Percentiles rank a stretch among this genome's conserved stretches.
These are phyloP conservation scores for Poa pratensis DNA, from an alignment of 176 grass and related monocot species.

Conservation along the genomic window DNA sequence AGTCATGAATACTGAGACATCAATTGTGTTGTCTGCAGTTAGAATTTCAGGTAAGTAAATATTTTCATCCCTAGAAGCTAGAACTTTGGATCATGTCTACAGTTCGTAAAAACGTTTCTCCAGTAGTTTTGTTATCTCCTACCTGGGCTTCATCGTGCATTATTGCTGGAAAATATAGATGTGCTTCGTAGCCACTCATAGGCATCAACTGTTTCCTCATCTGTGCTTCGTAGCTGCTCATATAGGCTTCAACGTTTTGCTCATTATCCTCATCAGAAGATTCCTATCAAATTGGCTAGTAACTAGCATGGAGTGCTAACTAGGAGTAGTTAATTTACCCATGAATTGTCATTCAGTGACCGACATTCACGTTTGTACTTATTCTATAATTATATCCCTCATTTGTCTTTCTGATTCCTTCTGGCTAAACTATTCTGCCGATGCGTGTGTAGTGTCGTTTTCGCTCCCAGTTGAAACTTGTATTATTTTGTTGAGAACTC, in stretches of 20 bases:
- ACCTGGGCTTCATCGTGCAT: slow-evolving; percentile 7
- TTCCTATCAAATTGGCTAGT: slow-evolving; percentile 23
- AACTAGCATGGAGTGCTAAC: not conserved
- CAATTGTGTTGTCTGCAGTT: slow-evolving; percentile 20
- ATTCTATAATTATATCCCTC: not conserved
- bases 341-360: slow-evolving; percentile 20
- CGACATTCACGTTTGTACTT: not conserved
- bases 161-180: not conserved
- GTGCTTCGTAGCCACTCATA: not conserved
- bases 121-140: not conserved
- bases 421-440: slow-evolving; percentile 1
- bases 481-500: slow-evolving; percentile 19
- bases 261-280: slow-evolving; percentile 8
- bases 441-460: slow-evolving; percentile 1
- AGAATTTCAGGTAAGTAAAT: not conserved
- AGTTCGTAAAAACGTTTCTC: slow-evolving; percentile 7
- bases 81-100: slow-evolving; percentile 12
- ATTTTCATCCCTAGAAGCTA: not conserved
- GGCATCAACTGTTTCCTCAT: not conserved
- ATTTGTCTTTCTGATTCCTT: slow-evolving; percentile 5
- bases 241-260: not conserved
- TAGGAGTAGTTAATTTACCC: not conserved
- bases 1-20: slow-evolving; percentile 20
- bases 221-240: not conserved
- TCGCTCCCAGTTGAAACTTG: not conserved